Conservation (phyloP, 2,329 filamentous ascomycete genomes). For the Diaporthe sp. region DNA sequence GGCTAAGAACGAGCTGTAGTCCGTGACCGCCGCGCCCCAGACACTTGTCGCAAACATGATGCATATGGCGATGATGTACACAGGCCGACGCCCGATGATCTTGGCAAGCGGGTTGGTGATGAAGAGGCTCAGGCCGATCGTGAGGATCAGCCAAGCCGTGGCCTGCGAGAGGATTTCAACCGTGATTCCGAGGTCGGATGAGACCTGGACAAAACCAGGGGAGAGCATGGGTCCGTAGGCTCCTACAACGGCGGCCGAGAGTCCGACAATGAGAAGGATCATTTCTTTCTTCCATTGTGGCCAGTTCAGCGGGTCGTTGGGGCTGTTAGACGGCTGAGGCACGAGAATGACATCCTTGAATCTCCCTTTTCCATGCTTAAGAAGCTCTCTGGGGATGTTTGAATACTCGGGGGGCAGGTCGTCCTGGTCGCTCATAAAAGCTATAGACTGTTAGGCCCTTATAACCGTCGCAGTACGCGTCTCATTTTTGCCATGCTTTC, state of each 20-base stretch:
- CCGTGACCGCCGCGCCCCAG: slow-evolving; percentile 60
- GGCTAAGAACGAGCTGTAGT: slow-evolving; percentile 61
- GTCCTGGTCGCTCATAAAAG: slow-evolving; percentile 60
- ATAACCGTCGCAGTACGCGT: too few species aligned
- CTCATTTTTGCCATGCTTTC: not conserved
- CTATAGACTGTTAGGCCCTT: slow-evolving; percentile 45
- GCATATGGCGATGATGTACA: slow-evolving; percentile 62
- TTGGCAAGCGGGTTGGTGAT: slow-evolving; percentile 66
- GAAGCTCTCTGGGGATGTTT: slow-evolving; percentile 56
- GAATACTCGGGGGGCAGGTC: slow-evolving; percentile 62
- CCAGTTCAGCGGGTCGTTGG: slow-evolving; percentile 65
- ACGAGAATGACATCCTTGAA: slow-evolving; percentile 52
- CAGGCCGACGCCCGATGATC: slow-evolving; percentile 63
- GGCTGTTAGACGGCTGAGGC: slow-evolving; percentile 63
- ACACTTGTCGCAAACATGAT: slow-evolving; percentile 63
- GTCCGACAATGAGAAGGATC: slow-evolving; percentile 59
- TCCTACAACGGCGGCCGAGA: slow-evolving; percentile 62
- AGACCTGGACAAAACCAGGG: slow-evolving; percentile 63
- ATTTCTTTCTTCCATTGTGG: slow-evolving; percentile 60
- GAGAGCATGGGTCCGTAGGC: slow-evolving; percentile 66
- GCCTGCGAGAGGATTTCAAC: slow-evolving; percentile 59
- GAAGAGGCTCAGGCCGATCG: slow-evolving; percentile 63
- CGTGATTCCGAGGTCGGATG: slow-evolving; percentile 58
- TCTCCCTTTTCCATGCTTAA: slow-evolving; percentile 53
- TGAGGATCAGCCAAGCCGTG: slow-evolving; percentile 64